Evolutionary conservation across 768 basidiomycete genomes (phyloP).

Genomic region (Gymnopilus dilepis): DNA sequence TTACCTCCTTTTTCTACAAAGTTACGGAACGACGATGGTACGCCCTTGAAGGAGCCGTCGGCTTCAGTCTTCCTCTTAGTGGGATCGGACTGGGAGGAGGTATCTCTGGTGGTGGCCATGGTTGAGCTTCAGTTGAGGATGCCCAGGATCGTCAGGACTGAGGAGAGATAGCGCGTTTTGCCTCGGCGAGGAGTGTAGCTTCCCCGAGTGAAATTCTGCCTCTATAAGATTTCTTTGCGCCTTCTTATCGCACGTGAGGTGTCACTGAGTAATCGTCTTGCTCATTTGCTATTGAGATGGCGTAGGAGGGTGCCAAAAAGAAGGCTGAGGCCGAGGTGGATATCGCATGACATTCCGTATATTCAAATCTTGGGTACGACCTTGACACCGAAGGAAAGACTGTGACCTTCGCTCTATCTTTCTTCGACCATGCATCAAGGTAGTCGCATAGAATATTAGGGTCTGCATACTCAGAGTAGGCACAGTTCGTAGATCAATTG

Average conservation of each 20-base stretch:
- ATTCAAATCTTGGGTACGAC: too few relatives aligned
- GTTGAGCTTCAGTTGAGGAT: neutral
- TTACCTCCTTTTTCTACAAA: slow-evolving; percentile 47
- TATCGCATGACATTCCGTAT: too few relatives aligned
- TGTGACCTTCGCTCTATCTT: too few relatives aligned
- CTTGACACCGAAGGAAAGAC: too few relatives aligned
- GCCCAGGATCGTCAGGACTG: too few relatives aligned
- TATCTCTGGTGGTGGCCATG: slow-evolving; percentile 21
- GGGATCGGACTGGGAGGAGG: slow-evolving; percentile 51
- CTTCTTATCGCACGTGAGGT: neutral
- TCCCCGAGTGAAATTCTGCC: neutral
- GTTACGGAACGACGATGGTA: slow-evolving; percentile 55
- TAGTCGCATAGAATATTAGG: too few relatives aligned
- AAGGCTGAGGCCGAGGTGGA: too few relatives aligned
- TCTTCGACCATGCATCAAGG: too few relatives aligned
- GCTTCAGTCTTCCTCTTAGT: slow-evolving; percentile 53
- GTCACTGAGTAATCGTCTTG: neutral
- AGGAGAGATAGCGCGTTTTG: too few relatives aligned
- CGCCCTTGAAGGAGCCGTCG: slow-evolving; percentile 73
- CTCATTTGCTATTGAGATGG: neutral
- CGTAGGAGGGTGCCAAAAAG: neutral
- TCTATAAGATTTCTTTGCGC: neutral
- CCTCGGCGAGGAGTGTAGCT: neutral
- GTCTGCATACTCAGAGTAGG: too few relatives aligned
- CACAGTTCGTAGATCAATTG: too few relatives aligned